Percentiles rank a stretch among this genome's conserved stretches.
Conservation (phyloP, 108 stramenopile species). For the Nitzschia sp. region DNA sequence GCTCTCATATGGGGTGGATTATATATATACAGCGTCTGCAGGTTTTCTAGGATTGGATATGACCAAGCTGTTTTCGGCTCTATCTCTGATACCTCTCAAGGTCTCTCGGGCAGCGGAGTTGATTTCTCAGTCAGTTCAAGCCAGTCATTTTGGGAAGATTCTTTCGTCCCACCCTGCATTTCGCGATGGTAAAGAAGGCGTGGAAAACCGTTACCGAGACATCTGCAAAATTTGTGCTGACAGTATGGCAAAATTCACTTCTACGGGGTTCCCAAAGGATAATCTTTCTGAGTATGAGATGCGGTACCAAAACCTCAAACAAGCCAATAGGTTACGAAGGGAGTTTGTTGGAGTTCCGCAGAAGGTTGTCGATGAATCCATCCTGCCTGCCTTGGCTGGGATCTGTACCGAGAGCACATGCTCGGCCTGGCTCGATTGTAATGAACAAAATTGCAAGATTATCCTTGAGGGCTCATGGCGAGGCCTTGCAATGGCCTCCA, state of each 20-base stretch:
- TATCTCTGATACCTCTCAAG: slow-evolving; percentile 68
- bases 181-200: slow-evolving; percentile 24
- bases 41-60: slow-evolving; percentile 63
- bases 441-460: slow-evolving; percentile 44
- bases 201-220: slow-evolving; percentile 8
- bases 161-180: slow-evolving; percentile 17
- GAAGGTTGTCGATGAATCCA: slow-evolving; percentile 40
- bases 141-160: slow-evolving; percentile 23
- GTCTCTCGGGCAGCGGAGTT: slow-evolving; percentile 65
- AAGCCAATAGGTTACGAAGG: slow-evolving; percentile 40
- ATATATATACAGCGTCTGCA: slow-evolving; percentile 75
- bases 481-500: slow-evolving; percentile 68
- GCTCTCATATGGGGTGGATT: slow-evolving; percentile 77
- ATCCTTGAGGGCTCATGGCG: slow-evolving; percentile 77
- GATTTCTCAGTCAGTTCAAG: slow-evolving; percentile 50
- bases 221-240: slow-evolving; percentile 44
- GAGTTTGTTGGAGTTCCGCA: slow-evolving; percentile 42
- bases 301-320: slow-evolving; percentile 45
- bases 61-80: slow-evolving; percentile 52
- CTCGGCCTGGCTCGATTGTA: slow-evolving; percentile 54
- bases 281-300: slow-evolving; percentile 37
- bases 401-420: slow-evolving; percentile 73
- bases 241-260: slow-evolving; percentile 12
- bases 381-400: slow-evolving; percentile 61
- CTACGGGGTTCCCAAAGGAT: slow-evolving; percentile 3